Base-by-base conservation (phyloP, 2,329 filamentous ascomycete genomes). In the Aspergillus latus region DNA sequence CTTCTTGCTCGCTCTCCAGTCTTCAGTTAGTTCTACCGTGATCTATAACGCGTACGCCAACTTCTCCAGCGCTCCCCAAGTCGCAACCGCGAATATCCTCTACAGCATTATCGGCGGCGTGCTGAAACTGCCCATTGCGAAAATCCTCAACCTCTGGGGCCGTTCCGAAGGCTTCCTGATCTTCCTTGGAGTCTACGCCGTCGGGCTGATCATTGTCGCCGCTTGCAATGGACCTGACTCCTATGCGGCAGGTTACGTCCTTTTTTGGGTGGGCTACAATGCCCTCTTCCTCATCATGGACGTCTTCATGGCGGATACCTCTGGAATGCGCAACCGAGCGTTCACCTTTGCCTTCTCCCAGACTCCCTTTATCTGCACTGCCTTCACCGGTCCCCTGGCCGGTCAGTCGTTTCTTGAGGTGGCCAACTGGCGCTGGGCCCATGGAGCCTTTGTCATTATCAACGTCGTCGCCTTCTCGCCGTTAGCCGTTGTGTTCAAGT, bases 281-380 rank as follows among this genome's bases (percentile, higher is more conserved):
- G 83, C 82, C 4, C 74, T 87, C 5, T 76, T 76, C 36, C 83
- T 84, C 59, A 80, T 80, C 32, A 68, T 87, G 2, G 78, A 78
- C 51, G 78, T 88, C 49, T 84, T 88, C 65, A 79, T 86, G 49
- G 83, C 85, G 15, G 86, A 88, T 65, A 86, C 84, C 0, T 84
- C 85, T 0, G 78, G 78, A 2, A 73, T 88, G 44, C 78, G 79
- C 46, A 85, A 87, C 62, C 78, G 86, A 63, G 82, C 81, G 15
- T 78, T 88, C 57, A 82, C 84, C 57, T 82, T 84, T 56, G 84
- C 82, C 0, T 81, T 86, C 58, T 77, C 81, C 28, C 77, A 72
- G 21, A 85, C 84, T 0, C 85, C 86, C 0, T 86, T 88, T 57
- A 80, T 83, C 64, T 86, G 84, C 28, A 82, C 83, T 0, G 88